Evolutionary conservation across 2,329 filamentous ascomycete genomes (phyloP), one percentile per base, ranked within the genome.

Genomic region (Parastagonospora nodorum): DNA sequence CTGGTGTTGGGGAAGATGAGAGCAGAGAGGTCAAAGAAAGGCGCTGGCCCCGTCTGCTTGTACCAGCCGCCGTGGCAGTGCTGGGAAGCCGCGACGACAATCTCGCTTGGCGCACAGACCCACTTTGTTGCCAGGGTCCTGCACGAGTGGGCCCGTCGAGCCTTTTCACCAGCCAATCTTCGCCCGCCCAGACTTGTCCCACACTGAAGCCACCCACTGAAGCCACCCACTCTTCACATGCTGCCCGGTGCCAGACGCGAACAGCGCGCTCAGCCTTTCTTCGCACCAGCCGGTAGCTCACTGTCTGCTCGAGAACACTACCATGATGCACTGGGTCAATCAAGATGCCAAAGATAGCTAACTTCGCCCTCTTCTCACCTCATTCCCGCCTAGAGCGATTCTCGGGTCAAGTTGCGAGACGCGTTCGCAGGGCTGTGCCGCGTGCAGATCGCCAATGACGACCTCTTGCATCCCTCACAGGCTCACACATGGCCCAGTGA

Each of bases 41-140:
- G 43, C 29, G 48, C 30, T 54, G 45, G 45, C 24, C 24, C 11
- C 16, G 27, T 14, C 5, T 24, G 19, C 19, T 24, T 24, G 19
- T 24, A 24, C 19, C 39, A 42, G 39, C 39, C 29, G 24, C 8
- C 39, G 39, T 33, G 39, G 28, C 39, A 30, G 59, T 58, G 61
- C 61, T 57, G 52, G 30, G 50, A 28, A 14, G 5, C 32, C 41
- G 50, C 41, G 36, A 42, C 45, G 42, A 48, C 51, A 59, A 63
- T 61, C 50, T 64, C 58, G 58, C 54, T 59, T 52, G 37, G 31
- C 43, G 31, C 41, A 27, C 31, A 19, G 19, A 31, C 42, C 51
- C 30, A n/a, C 30, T 46, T 28, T 31, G 43, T 33, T 33, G 37
- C 36, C 37, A 35, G 35, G 45, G 38, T 42, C 11, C 32, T 16